Conservation (phyloP, 78 protist genomes). For the Ministeria vibrans region DNA sequence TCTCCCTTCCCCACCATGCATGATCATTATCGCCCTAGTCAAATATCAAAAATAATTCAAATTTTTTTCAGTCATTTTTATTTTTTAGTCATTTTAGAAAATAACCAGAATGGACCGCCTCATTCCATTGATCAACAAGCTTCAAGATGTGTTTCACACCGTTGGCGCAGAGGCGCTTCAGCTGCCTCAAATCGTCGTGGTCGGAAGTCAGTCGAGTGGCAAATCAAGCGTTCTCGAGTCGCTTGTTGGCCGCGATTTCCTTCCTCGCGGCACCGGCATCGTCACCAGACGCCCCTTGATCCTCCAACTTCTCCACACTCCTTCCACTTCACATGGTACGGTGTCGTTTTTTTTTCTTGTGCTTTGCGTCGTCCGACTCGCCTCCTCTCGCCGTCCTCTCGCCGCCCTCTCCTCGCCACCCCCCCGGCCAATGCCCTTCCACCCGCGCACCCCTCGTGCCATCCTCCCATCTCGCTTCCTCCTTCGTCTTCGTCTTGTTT, state of each 20-base stretch:
- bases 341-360: no score
- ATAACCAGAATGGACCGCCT: constrained; percentile 8
- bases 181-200: constrained; percentile 34
- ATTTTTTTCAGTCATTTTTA: neutral
- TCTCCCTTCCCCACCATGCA: no score
- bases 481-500: no score
- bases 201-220: constrained; percentile 7
- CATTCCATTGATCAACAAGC: constrained; percentile 30
- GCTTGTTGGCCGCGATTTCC: constrained; percentile 27
- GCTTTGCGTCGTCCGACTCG: no score
- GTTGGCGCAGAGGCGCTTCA: neutral
- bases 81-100: neutral
- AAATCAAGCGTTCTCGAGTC: constrained; percentile 14
- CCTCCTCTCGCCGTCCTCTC: no score
- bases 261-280: constrained; percentile 35
- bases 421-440: no score
- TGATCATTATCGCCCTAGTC: no score
- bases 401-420: no score
- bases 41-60: no score
- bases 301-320: constrained; percentile 11
- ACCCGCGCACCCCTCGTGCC: no score
- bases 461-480: no score
- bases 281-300: constrained; percentile 28
- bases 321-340: no score
- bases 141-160: constrained; percentile 12